Percentiles rank a stretch among this genome's conserved stretches.
Evolutionary conservation across 2,329 filamentous ascomycete species (phyloP).

Genomic region (Teratosphaeria gauchensis): DNA sequence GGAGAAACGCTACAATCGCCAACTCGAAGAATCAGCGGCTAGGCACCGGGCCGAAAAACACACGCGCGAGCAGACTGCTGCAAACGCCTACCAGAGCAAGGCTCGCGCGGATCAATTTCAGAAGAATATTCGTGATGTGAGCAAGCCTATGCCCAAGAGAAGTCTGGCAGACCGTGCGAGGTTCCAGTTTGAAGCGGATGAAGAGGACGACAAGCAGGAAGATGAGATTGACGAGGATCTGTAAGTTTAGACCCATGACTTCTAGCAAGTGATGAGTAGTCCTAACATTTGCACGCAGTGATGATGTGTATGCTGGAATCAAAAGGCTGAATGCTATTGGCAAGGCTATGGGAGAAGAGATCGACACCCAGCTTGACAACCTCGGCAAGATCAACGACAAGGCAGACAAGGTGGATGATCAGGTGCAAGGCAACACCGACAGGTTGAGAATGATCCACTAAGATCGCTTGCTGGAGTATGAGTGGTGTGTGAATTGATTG

Average conservation of each 20-base stretch:
- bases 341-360: slow-evolving; percentile 62
- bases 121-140: slow-evolving; percentile 41
- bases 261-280: background rate
- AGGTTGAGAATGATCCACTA: background rate
- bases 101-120: slow-evolving; percentile 52
- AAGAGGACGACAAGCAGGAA: slow-evolving; percentile 55
- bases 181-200: slow-evolving; percentile 71
- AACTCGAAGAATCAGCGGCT: slow-evolving; percentile 27
- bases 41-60: slow-evolving; percentile 55
- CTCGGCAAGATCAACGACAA: slow-evolving; percentile 58
- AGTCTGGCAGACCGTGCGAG: slow-evolving; percentile 54
- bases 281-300: background rate
- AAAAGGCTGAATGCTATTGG: slow-evolving; percentile 40
- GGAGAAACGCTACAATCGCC: slow-evolving; percentile 39
- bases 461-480: background rate
- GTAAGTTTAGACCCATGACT: slow-evolving; percentile 10
- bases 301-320: background rate
- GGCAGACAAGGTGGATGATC: slow-evolving; percentile 65
- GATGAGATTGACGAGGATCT: slow-evolving; percentile 33
- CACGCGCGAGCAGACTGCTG: slow-evolving; percentile 46
- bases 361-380: slow-evolving; percentile 66
- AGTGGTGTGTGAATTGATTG: background rate
- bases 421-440: background rate
- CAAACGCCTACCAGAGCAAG: slow-evolving; percentile 41
- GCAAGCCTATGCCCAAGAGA: slow-evolving; percentile 28